phyloP scores from a whole-genome alignment of 2,329 filamentous ascomycete species.

The Penicillium janthinellum region DNA sequence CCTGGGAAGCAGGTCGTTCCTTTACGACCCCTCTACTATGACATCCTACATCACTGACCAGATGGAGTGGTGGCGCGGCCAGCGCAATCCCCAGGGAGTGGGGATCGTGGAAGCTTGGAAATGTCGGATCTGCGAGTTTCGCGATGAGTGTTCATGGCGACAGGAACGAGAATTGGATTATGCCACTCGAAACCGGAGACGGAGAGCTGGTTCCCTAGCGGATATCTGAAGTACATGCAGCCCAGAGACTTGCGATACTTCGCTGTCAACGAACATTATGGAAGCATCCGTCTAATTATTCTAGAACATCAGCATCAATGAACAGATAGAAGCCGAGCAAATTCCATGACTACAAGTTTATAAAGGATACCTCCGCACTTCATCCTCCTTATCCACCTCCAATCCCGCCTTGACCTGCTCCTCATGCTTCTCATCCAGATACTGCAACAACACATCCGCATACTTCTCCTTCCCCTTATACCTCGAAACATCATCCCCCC shows the following conservation, averaged over 20 bases:
- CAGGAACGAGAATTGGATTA: slow-evolving; percentile 65
- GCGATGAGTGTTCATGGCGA: slow-evolving; percentile 76
- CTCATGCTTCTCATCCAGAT: slow-evolving; percentile 71
- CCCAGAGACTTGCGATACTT: background rate
- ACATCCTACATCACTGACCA: slow-evolving; percentile 67
- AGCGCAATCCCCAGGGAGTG: slow-evolving; percentile 72
- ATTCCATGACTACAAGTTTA: slow-evolving; percentile 20
- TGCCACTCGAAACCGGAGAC: slow-evolving; percentile 37
- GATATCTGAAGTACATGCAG: slow-evolving; percentile 8
- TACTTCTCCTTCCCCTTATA: slow-evolving; percentile 82
- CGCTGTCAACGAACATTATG: background rate
- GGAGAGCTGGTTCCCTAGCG: slow-evolving; percentile 17
- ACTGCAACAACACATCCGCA: slow-evolving; percentile 71
- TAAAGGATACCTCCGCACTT: slow-evolving; percentile 64
- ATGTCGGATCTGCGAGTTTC: slow-evolving; percentile 82
- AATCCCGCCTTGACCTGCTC: slow-evolving; percentile 71
- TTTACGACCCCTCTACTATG: slow-evolving; percentile 66
- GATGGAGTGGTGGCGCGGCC: slow-evolving; percentile 86
- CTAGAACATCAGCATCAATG: background rate
- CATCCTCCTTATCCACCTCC: slow-evolving; percentile 62
- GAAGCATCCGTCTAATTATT: background rate
- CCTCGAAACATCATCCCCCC: slow-evolving; percentile 72
- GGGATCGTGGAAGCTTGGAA: slow-evolving; percentile 85
- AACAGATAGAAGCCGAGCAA: background rate
- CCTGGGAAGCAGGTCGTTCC: slow-evolving; percentile 62